These are phyloP conservation scores for Suillus paluster DNA, from an alignment of 768 basidiomycete genomes.

Conservation along the genomic window DNA sequence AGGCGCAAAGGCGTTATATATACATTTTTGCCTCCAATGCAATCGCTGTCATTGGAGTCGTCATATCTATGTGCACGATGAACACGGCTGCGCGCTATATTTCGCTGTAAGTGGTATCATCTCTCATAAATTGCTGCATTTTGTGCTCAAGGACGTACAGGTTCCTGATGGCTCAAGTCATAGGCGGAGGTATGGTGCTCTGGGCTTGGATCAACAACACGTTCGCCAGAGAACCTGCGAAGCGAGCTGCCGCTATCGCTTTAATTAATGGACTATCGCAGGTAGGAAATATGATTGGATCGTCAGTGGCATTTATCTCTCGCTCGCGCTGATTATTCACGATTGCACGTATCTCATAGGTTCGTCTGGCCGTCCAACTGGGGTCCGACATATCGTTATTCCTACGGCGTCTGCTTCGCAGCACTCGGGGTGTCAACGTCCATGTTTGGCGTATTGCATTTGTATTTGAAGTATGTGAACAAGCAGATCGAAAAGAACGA, in stretches of 20 bases:
- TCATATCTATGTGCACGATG: constrained; percentile 66
- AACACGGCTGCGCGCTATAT: constrained; percentile 63
- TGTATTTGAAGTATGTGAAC: background rate
- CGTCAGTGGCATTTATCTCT: constrained; percentile 50
- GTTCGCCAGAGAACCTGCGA: constrained; percentile 77
- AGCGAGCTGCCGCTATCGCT: constrained; percentile 80
- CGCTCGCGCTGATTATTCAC: no score
- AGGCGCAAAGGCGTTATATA: constrained; percentile 64
- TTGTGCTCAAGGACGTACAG: constrained; percentile 33
- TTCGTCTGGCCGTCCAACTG: constrained; percentile 67
- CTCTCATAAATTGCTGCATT: background rate
- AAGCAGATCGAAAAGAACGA: background rate
- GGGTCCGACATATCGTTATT: constrained; percentile 68
- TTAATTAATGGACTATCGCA: constrained; percentile 79
- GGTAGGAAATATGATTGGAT: constrained; percentile 80
- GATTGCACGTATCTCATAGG: constrained; percentile 26
- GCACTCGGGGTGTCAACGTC: background rate
- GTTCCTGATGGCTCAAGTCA: constrained; percentile 73
- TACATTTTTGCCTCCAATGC: constrained; percentile 59
- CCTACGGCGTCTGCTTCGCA: constrained; percentile 72
- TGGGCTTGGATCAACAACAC: constrained; percentile 50
- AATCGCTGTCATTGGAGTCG: constrained; percentile 65
- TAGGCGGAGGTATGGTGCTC: constrained; percentile 69
- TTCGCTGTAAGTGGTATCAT: constrained; percentile 47
- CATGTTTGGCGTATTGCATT: background rate